Evolutionary conservation across 2,329 filamentous ascomycete genomes (phyloP), one percentile per base, ranked within the genome.

Genomic region (Nannizziopsis arthrosporioides): DNA sequence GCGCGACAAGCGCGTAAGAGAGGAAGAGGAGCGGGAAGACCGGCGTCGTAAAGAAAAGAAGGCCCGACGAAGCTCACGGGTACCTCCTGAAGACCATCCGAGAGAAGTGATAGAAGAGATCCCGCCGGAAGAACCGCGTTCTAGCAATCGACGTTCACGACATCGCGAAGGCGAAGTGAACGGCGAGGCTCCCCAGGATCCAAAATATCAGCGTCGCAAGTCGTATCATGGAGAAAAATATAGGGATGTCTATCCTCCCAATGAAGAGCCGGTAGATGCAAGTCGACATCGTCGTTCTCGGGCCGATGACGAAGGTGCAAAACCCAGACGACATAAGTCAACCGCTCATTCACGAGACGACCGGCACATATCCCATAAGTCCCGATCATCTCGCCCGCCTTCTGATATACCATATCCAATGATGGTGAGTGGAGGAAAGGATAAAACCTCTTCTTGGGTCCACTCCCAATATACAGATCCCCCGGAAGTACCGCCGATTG

Each of bases 1-100:
- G 40, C 62, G 66, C 14, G 66, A 70, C 44, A 59, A 57, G 51
- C 57, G 57, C 31, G 55, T 58, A 17, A 61, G 59, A 31, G 63
- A 67, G 50, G 66, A 82, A 43, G 69, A 74, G 5, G 75, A 76
- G 40, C 70, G 69, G 27, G 76, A 80, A 55, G 68, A 70, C 27
- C 69, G 72, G 51, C 67, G 68, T 49, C 68, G 72, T 48, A 76
- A 78, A 52, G 78, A 82, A 50, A 79, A 75, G 54, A 76, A 80
- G 44, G 73, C 73, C 2, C 72, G 77, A 35, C 72, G 76, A 5
- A 72, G 74, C 7, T 79, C 79, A 5, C 54, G 56, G 17, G 57
- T 34, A 32, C 14, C 43, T 8, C 43, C 32, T 57, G 44, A 56
- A 54, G 47, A 55, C 22, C 61, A 56, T 5, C 58, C 57, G 15